Percentiles rank a stretch among this genome's conserved stretches.
Conservation (phyloP, 768 basidiomycete species). For the Ramaria rubella region DNA sequence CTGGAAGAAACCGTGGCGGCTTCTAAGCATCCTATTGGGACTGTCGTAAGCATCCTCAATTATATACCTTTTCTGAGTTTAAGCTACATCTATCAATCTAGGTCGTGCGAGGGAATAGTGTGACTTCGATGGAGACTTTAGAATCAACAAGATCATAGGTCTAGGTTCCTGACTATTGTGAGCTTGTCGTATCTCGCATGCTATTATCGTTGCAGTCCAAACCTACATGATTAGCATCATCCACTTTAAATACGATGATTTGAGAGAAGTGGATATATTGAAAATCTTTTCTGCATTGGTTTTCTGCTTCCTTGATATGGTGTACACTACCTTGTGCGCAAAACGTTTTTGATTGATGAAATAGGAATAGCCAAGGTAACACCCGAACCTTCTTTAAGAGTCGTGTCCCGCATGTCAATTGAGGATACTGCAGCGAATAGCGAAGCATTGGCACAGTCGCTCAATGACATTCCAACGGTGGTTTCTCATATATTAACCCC, state of each 20-base stretch:
- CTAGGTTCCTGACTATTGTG: neutral
- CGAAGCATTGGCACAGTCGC: neutral
- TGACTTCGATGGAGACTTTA: conserved; percentile 89
- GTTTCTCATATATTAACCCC: conserved; percentile 58
- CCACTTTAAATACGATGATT: too few relatives aligned
- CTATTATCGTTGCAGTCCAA: too few relatives aligned
- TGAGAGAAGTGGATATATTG: too few relatives aligned
- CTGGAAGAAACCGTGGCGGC: conserved; percentile 86
- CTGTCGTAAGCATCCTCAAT: conserved; percentile 63
- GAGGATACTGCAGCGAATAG: neutral
- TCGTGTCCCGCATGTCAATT: neutral
- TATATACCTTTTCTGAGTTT: neutral
- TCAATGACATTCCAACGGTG: neutral
- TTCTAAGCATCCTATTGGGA: conserved; percentile 86
- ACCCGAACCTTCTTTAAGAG: too few relatives aligned
- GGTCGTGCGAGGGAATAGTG: conserved; percentile 96
- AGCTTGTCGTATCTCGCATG: neutral
- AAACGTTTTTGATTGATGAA: too few relatives aligned
- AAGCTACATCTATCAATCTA: conserved; percentile 25
- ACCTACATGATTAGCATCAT: too few relatives aligned
- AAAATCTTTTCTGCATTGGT: too few relatives aligned
- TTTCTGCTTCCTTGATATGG: too few relatives aligned
- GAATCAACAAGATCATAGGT: conserved; percentile 44
- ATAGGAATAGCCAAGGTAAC: too few relatives aligned
- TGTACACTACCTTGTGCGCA: too few relatives aligned